Percentiles rank a stretch among this genome's conserved stretches.
Evolutionary conservation across 306 rosid genomes (phyloP).

Genomic region (Ormosia semicastrata): DNA sequence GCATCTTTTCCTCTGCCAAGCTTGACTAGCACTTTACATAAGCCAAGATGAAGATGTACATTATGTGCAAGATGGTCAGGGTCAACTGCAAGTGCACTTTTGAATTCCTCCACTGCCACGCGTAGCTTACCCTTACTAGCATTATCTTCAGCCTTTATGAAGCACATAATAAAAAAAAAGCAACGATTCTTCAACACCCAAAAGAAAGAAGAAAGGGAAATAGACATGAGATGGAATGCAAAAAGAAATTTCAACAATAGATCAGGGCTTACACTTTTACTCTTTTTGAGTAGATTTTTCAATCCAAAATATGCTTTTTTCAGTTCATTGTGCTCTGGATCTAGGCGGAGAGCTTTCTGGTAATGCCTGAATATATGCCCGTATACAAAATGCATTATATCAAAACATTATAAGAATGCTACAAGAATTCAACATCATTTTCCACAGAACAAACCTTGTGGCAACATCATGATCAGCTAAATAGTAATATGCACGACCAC

Average conservation of each 20-base stretch:
- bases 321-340: conserved; percentile 90
- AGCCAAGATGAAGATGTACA: conserved; percentile 88
- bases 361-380: conserved; percentile 66
- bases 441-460: conserved; percentile 54
- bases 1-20: conserved; percentile 99
- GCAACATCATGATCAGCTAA: conserved; percentile 99
- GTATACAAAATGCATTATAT: neutral
- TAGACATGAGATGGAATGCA: neutral
- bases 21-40: conserved; percentile 86
- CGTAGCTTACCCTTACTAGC: conserved; percentile 86
- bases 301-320: conserved; percentile 94
- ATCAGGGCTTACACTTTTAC: conserved; percentile 67
- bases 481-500: conserved; percentile 96
- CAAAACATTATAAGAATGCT: neutral
- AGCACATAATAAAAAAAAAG: conserved; percentile 14
- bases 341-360: conserved; percentile 97
- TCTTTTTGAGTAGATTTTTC: conserved; percentile 90
- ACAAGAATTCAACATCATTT: conserved; percentile 15
- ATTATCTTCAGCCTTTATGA: conserved; percentile 89
- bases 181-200: conserved; percentile 25
- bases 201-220: conserved; percentile 11
- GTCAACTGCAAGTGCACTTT: conserved; percentile 78
- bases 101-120: conserved; percentile 83
- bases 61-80: conserved; percentile 85
- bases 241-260: neutral